Evolutionary conservation across 1,284 basidiomycete species (phyloP), one percentile per base, ranked within the genome.

Genomic region (Fistulina hepatica): DNA sequence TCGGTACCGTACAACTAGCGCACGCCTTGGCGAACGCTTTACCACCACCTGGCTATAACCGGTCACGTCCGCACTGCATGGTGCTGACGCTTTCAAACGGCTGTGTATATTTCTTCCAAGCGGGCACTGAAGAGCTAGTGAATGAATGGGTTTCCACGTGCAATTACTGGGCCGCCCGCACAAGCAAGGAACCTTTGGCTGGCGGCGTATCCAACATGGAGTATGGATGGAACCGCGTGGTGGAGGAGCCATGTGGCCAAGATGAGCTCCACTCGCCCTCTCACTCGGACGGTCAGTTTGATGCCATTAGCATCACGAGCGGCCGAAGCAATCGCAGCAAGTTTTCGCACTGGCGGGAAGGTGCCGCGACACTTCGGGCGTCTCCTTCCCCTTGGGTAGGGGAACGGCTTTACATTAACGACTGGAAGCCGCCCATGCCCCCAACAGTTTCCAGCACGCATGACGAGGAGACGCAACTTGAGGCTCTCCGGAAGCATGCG

Each of bases 151-250:
- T 97, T 6, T 81, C 84, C 22, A 95, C 94, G 0, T 97, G 93
- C 72, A 98, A 97, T 62, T 97, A 97, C 57, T 97, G 93, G 92
- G 90, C 94, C 0, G 94, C 94, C 0, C 71, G 93, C 22, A 81
- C 77, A 46, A 91, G 85, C 57, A 91, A 93, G 50, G 91, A 95
- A 52, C 94, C 94, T 1, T 70, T 98, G 3, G 72, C 84, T 2
- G 94, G 93, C 3, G 94, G 93, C 21, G 91, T 97, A 2, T 92
- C 89, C 33, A 98, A 98, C 61, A 94, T 97, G 83, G 95, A 98
- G 57, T 97, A 98, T 53, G 94, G 94, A 8, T 98, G 94, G 94
- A 93, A 81, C 54, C 76, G 85, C 25, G 71, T 83, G 9, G 50
- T 65, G 11, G 79, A 83, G 38, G n/a, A 12, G 6, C n/a, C n/a